These are phyloP conservation scores for Abelmoschus esculentus DNA, from an alignment of 345 rosid genomes.

Conservation along the genomic window DNA sequence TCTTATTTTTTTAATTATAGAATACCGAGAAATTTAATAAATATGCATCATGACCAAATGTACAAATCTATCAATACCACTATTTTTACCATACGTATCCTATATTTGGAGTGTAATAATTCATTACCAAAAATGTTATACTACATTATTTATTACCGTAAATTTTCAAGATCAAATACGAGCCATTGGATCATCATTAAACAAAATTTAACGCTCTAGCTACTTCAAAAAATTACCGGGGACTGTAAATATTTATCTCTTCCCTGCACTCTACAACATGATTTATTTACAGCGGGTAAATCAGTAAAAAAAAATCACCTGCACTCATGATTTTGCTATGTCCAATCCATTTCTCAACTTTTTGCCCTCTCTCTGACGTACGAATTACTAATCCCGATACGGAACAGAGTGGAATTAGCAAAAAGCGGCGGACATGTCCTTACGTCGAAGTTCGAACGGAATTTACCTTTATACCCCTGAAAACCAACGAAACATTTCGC, in stretches of 20 bases:
- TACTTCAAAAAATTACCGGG: not conserved
- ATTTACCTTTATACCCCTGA: not conserved
- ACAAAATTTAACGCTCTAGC: not conserved
- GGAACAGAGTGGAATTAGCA: conserved; percentile 14
- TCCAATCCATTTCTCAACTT: conserved; percentile 6
- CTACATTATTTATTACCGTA: no score
- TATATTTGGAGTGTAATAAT: no score
- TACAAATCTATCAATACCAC: no score
- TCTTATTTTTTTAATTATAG: no score
- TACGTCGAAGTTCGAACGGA: not conserved
- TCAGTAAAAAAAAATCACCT: not conserved
- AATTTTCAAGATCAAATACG: not conserved
- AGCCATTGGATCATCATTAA: not conserved
- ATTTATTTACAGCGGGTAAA: conserved; percentile 11
- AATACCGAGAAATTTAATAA: no score
- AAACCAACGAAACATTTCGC: conserved; percentile 25
- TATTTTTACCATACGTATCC: no score
- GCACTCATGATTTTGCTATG: conserved; percentile 14
- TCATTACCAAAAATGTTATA: no score
- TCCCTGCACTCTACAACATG: not conserved
- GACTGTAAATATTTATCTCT: not conserved
- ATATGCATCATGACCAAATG: no score
- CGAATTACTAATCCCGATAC: not conserved
- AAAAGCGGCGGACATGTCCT: not conserved
- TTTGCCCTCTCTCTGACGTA: not conserved